Conservation (phyloP, 306 rosid genomes). For the cucumber (Cucumis sativus) region DNA sequence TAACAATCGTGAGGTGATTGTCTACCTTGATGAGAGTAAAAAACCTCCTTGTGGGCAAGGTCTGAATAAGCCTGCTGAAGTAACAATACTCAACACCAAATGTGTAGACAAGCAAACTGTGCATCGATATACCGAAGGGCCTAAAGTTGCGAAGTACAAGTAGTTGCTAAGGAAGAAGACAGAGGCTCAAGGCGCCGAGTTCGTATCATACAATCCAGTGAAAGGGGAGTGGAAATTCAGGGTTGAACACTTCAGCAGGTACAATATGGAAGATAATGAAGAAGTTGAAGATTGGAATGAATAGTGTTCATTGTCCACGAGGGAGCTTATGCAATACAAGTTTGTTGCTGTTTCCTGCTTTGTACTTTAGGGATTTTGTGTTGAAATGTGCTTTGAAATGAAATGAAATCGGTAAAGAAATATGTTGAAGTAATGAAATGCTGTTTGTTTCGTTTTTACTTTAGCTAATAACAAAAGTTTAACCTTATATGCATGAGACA, state of each 20-base stretch:
- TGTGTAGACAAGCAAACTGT: conserved; percentile 75
- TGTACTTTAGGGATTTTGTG: not conserved
- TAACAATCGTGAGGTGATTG: conserved; percentile 87
- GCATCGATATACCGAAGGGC: conserved; percentile 58
- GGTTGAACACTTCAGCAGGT: conserved; percentile 72
- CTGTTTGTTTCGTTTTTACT: not conserved
- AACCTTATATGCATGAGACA: too few species aligned
- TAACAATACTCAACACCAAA: conserved; percentile 76
- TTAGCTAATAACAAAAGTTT: too few species aligned
- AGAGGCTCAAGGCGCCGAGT: conserved; percentile 87
- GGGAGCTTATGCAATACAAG: conserved; percentile 4
- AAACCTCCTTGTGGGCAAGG: conserved; percentile 97
- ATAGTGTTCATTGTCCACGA: not conserved
- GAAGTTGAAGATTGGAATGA: conserved; percentile 2
- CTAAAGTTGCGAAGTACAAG: conserved; percentile 64
- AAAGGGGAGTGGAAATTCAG: conserved; percentile 93
- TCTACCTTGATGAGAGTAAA: conserved; percentile 81
- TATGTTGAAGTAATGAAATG: not conserved
- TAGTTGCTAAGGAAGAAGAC: conserved; percentile 90
- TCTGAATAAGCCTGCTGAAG: conserved; percentile 95
- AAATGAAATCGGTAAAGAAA: not conserved
- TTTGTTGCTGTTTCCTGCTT: not conserved
- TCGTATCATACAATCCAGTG: conserved; percentile 55
- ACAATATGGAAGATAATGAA: conserved; percentile 39
- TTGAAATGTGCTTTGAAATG: not conserved